These are phyloP conservation scores for Phyllostachys edulis DNA, from an alignment of 176 grass and related monocot species.

Conservation along the genomic window DNA sequence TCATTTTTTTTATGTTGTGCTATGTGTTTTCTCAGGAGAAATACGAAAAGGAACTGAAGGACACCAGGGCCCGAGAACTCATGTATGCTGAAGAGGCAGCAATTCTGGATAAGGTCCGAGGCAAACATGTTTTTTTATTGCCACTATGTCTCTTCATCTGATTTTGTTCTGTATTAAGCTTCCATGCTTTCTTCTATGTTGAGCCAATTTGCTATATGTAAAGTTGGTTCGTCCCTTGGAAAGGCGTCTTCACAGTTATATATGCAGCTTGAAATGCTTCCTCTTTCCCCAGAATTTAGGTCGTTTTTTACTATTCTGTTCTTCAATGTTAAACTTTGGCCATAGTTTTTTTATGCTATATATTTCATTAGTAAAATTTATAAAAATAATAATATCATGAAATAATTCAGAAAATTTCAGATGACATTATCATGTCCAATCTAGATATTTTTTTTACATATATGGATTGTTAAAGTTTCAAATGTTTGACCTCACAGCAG, in stretches of 20 bases:
- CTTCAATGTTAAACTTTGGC: neutral
- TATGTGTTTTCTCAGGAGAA: slow-evolving; percentile 64
- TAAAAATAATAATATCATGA: neutral
- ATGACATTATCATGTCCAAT: neutral
- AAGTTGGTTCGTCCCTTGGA: neutral
- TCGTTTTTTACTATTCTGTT: neutral
- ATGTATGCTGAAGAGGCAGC: slow-evolving; percentile 88
- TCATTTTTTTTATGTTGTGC: slow-evolving; percentile 16
- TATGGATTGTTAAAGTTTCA: neutral
- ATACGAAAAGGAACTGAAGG: slow-evolving; percentile 92
- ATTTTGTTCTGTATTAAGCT: neutral
- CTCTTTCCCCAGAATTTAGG: neutral
- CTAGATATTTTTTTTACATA: neutral
- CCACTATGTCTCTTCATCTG: neutral
- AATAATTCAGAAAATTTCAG: neutral
- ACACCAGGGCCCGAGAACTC: slow-evolving; percentile 72
- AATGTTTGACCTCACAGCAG: neutral
- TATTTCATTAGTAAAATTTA: neutral
- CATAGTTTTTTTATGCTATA: neutral
- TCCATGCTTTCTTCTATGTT: slow-evolving; percentile 7
- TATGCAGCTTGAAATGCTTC: neutral
- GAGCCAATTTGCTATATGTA: slow-evolving; percentile 21
- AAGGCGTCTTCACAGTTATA: slow-evolving; percentile 4
- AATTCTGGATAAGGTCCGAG: slow-evolving; percentile 79
- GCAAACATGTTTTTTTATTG: neutral